Conservation (phyloP, 371 early-diverging fungal species). For the Apophysomyces ossiformis region DNA sequence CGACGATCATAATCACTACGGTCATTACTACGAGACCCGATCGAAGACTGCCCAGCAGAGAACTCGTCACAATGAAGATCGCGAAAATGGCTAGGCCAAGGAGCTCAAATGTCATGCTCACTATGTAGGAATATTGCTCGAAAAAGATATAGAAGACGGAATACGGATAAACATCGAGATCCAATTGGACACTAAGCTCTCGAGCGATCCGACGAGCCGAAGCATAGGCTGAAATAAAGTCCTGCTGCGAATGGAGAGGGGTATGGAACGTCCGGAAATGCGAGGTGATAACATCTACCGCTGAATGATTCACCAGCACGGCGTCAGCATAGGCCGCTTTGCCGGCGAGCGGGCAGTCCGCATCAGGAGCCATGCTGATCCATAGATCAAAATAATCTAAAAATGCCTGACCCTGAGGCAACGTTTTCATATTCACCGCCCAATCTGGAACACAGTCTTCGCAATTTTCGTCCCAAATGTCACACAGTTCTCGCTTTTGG, state of each 20-base stretch:
- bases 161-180: conserved; percentile 68
- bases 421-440: conserved; percentile 58
- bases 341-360: conserved; percentile 72
- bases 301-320: conserved; percentile 39
- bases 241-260: conserved; percentile 64
- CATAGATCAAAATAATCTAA: conserved; percentile 60
- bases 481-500: conserved; percentile 48
- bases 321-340: conserved; percentile 77
- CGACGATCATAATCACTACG: conserved; percentile 67
- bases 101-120: conserved; percentile 59
- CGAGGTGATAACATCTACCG: conserved; percentile 52
- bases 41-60: conserved; percentile 60
- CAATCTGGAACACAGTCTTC: conserved; percentile 59
- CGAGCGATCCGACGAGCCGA: conserved; percentile 70
- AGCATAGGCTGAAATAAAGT: conserved; percentile 70
- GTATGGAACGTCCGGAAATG: conserved; percentile 77
- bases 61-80: conserved; percentile 64
- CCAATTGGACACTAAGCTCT: conserved; percentile 50
- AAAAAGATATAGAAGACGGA: conserved; percentile 81
- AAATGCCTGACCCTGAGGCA: conserved; percentile 69
- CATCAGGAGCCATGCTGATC: conserved; percentile 61
- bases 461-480: conserved; percentile 59
- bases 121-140: conserved; percentile 74
- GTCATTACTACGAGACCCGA: conserved; percentile 65
- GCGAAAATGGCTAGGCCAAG: conserved; percentile 59